phyloP scores from a whole-genome alignment of 176 grass and related monocot species.

The Oryza glaberrima region DNA sequence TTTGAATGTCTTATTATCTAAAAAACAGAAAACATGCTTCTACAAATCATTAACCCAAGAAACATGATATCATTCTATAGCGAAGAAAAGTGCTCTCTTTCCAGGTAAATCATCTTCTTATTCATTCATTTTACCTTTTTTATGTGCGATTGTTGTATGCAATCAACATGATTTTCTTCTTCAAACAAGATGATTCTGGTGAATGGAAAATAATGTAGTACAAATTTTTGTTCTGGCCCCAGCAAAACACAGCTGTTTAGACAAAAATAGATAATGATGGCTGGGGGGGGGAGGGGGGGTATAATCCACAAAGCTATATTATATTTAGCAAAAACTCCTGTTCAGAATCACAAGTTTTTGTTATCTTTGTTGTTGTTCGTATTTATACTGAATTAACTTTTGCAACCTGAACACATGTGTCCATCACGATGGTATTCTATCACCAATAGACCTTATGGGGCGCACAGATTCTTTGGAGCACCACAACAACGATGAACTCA shows the following conservation, averaged over 20 bases:
- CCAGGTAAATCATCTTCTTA: neutral
- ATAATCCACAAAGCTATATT: conserved; percentile 7
- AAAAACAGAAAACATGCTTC: conserved; percentile 2
- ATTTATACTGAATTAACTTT: neutral
- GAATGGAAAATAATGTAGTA: neutral
- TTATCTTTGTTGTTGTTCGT: neutral
- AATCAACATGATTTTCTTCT: neutral
- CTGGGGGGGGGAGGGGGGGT: neutral
- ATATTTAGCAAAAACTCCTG: neutral
- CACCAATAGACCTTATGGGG: neutral
- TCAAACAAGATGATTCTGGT: neutral
- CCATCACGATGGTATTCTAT: neutral
- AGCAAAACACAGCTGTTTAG: neutral
- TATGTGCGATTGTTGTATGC: neutral
- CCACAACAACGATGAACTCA: neutral
- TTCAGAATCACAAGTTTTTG: neutral
- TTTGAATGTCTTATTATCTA: neutral
- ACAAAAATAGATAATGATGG: neutral
- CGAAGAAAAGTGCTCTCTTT: neutral
- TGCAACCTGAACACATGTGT: neutral
- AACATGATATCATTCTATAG: neutral
- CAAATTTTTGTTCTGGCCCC: neutral
- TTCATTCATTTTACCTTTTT: neutral
- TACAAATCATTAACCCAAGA: neutral
- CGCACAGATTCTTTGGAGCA: too few species aligned